Conservation (phyloP, 2,329 filamentous ascomycete species). For the Alternaria ethzedia region DNA sequence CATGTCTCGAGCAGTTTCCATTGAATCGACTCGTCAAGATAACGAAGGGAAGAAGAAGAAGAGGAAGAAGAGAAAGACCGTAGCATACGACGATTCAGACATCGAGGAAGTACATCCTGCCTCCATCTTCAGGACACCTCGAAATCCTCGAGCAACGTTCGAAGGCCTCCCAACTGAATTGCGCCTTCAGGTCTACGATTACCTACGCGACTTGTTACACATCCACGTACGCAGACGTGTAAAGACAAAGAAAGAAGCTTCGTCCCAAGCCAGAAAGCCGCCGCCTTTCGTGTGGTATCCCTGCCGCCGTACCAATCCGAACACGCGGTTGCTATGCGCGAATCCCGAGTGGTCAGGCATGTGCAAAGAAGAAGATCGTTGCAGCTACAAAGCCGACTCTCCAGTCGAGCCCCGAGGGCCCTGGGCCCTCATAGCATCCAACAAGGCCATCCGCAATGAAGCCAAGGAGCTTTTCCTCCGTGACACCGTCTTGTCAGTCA, state of each 20-base stretch:
- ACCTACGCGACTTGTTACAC: neutral
- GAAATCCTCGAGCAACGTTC: neutral
- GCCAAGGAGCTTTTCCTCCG: neutral
- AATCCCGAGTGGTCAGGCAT: neutral
- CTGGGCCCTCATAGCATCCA: neutral
- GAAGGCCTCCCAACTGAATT: neutral
- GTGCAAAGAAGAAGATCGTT: neutral
- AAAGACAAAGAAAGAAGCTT: neutral
- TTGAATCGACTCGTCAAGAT: neutral
- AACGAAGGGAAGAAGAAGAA: neutral
- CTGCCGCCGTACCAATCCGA: neutral
- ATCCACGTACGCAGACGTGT: neutral
- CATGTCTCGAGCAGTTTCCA: neutral
- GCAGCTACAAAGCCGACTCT: neutral
- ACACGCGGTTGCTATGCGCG: neutral
- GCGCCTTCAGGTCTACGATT: neutral
- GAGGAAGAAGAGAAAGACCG: neutral
- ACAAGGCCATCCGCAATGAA: neutral
- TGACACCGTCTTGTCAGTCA: neutral
- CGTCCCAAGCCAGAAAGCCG: neutral
- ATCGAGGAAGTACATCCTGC: neutral
- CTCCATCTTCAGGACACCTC: neutral
- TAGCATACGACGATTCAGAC: neutral
- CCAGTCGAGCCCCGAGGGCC: neutral
- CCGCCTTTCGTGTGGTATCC: neutral